phyloP scores from a whole-genome alignment of 139 green algal species.

The Chlamydomonas applanata region DNA sequence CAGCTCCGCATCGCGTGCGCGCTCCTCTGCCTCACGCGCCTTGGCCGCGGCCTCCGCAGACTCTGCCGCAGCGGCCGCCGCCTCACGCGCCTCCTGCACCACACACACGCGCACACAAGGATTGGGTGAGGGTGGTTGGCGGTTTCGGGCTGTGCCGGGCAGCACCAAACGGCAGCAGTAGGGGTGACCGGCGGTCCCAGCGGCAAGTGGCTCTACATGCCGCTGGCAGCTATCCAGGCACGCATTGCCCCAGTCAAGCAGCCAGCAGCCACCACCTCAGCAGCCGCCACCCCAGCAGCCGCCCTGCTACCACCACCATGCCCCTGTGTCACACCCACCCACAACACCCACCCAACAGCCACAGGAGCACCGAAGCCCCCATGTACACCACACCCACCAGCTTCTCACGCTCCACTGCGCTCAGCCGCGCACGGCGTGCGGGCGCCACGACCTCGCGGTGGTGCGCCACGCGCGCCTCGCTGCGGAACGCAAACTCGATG shows the following conservation, averaged over 20 bases:
- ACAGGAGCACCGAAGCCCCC: background rate
- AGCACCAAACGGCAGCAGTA: background rate
- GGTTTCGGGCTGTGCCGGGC: background rate
- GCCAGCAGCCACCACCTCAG: background rate
- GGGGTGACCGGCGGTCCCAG: background rate
- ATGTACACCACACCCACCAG: constrained; percentile 16
- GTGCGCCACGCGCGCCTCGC: constrained; percentile 26
- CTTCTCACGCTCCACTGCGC: constrained; percentile 14
- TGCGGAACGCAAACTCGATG: constrained; percentile 10
- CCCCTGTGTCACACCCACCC: no score
- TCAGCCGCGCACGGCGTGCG: constrained; percentile 15
- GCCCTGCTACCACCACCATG: no score
- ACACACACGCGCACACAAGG: background rate
- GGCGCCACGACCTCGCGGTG: constrained; percentile 31
- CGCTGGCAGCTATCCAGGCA: background rate
- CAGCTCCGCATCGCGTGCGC: constrained; percentile 3
- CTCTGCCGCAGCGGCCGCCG: no score
- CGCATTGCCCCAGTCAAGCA: background rate
- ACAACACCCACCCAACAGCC: background rate
- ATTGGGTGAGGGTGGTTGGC: background rate
- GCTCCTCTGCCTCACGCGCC: no score
- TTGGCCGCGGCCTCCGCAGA: background rate
- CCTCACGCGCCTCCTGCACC: background rate
- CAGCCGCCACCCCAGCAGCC: background rate
- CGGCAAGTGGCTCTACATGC: background rate